These are phyloP conservation scores for Gamarada debralockiae DNA, from an alignment of 495 filamentous ascomycete species.

Conservation along the genomic window DNA sequence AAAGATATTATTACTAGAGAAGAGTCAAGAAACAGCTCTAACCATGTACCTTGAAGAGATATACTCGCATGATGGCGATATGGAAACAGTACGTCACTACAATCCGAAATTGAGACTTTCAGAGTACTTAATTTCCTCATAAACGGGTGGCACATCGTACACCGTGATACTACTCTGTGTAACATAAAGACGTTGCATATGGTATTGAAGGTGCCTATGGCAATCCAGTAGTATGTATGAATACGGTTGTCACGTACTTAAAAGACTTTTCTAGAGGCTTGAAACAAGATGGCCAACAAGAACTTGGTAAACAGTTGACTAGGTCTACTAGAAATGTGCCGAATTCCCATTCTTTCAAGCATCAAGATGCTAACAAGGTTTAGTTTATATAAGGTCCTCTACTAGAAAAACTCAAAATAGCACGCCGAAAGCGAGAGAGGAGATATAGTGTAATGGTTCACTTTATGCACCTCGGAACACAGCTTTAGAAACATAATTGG, in stretches of 20 bases:
- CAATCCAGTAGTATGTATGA: constrained; percentile 4
- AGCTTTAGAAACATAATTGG: constrained; percentile 1
- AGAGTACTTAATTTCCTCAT: constrained; percentile 1
- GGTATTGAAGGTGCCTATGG: constrained; percentile 3
- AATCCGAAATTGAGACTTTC: background rate
- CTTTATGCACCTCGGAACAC: background rate
- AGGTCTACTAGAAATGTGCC: background rate
- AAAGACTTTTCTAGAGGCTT: constrained; percentile 8
- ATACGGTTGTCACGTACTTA: constrained; percentile 6
- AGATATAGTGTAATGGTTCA: background rate
- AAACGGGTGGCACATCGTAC: background rate
- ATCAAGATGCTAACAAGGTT: background rate
- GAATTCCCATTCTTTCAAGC: background rate
- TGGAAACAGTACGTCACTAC: background rate
- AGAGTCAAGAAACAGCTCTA: constrained; percentile 5
- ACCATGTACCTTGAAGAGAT: constrained; percentile 4
- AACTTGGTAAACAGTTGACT: constrained; percentile 2
- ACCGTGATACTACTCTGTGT: constrained; percentile 1
- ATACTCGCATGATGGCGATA: background rate
- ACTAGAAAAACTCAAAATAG: too few species aligned
- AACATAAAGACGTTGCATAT: constrained; percentile 7
- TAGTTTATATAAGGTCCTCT: background rate
- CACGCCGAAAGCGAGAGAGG: background rate
- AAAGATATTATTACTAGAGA: constrained; percentile 9
- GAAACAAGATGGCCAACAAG: constrained; percentile 2